phyloP scores from a whole-genome alignment of 1,284 basidiomycete genomes.

The Thelephora terrestris region DNA sequence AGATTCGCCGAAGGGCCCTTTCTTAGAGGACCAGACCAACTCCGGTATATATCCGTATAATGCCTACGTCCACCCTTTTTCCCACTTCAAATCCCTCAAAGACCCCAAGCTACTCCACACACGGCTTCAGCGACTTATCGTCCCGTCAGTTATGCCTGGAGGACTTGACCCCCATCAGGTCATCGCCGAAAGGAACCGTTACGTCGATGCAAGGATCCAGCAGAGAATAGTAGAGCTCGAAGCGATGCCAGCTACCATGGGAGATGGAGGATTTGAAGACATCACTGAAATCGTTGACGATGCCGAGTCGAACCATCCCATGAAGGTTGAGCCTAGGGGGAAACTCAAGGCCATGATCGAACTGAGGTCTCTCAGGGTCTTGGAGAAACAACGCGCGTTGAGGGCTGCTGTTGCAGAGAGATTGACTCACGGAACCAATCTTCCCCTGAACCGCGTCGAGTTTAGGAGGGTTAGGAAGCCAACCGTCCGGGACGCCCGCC shows the following conservation, averaged over 20 bases:
- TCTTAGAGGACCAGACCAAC: slow-evolving; percentile 71
- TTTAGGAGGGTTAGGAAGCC: slow-evolving; percentile 88
- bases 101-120: slow-evolving; percentile 55
- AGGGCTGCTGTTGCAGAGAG: slow-evolving; percentile 83
- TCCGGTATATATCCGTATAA: slow-evolving; percentile 94
- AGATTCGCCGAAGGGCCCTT: slow-evolving; percentile 56
- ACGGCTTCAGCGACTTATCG: slow-evolving; percentile 70
- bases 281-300: slow-evolving; percentile 37
- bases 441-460: slow-evolving; percentile 86
- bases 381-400: slow-evolving; percentile 84
- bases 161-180: slow-evolving; percentile 91
- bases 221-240: slow-evolving; percentile 91
- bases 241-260: slow-evolving; percentile 72
- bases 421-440: slow-evolving; percentile 82
- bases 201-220: slow-evolving; percentile 81
- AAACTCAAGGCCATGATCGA: slow-evolving; percentile 91
- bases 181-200: slow-evolving; percentile 86
- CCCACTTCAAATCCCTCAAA: slow-evolving; percentile 54
- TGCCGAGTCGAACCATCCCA: slow-evolving; percentile 6
- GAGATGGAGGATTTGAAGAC: slow-evolving; percentile 61
- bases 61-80: slow-evolving; percentile 82
- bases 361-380: slow-evolving; percentile 84
- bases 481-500: slow-evolving; percentile 81
- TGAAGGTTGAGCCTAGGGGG: slow-evolving; percentile 25
- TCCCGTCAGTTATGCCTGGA: slow-evolving; percentile 86